Percentiles rank a stretch among this genome's conserved stretches.
Conservation (phyloP, 208 protist species). For the Trichomonas vaginalis region DNA sequence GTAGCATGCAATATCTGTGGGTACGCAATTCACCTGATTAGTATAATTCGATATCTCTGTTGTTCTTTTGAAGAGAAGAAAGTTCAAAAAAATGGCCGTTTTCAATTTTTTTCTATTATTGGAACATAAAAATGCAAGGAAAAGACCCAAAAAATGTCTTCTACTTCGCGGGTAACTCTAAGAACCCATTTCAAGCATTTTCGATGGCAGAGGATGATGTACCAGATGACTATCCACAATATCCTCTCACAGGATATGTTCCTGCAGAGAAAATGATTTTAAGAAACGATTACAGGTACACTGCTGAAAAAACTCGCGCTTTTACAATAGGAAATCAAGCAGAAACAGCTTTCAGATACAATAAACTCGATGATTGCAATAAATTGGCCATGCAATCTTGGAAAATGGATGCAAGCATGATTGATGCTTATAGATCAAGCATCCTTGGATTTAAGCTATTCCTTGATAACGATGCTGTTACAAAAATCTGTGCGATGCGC, state of each 20-base stretch:
- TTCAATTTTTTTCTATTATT: too few relatives aligned
- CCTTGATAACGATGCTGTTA: not conserved
- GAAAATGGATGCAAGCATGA: not conserved
- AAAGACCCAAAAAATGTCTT: too few relatives aligned
- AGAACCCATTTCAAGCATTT: too few relatives aligned
- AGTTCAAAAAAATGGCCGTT: too few relatives aligned
- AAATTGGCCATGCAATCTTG: not conserved
- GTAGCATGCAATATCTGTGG: too few relatives aligned
- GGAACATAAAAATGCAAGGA: too few relatives aligned
- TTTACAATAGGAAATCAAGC: not conserved
- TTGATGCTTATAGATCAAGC: not conserved
- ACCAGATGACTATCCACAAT: not conserved
- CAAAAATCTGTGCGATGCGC: not conserved
- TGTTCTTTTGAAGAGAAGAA: too few relatives aligned
- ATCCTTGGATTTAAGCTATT: not conserved
- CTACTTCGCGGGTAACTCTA: too few relatives aligned
- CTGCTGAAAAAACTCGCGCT: not conserved
- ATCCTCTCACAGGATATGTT: not conserved
- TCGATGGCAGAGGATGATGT: too few relatives aligned
- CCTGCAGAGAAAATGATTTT: not conserved
- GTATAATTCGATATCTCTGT: too few relatives aligned
- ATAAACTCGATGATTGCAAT: not conserved
- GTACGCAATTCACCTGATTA: too few relatives aligned
- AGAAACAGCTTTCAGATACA: not conserved
- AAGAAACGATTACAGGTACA: not conserved